These are phyloP conservation scores for Didymella glomerata DNA, from an alignment of 2,329 filamentous ascomycete genomes.

Conservation along the genomic window DNA sequence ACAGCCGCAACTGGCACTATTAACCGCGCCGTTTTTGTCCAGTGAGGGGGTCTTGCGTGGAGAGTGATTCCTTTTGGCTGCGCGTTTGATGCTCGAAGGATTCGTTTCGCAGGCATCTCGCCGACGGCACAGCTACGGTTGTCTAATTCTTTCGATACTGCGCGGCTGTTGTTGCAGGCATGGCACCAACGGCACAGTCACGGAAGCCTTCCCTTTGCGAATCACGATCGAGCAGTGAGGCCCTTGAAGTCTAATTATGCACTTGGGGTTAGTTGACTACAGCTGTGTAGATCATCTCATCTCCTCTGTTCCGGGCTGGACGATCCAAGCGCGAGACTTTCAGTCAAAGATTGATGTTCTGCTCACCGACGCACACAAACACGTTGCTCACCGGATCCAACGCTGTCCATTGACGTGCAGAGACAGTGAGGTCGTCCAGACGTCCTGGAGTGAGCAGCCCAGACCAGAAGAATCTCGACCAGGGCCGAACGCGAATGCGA, in stretches of 20 bases:
- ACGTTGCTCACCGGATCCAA: background rate
- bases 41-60: slow-evolving; percentile 10
- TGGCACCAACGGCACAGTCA: slow-evolving; percentile 2
- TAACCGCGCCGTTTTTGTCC: slow-evolving; percentile 17
- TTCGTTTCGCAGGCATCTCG: slow-evolving; percentile 1
- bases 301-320: background rate
- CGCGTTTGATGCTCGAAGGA: slow-evolving; percentile 2
- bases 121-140: slow-evolving; percentile 14
- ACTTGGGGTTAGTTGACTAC: slow-evolving; percentile 7
- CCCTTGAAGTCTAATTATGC: slow-evolving; percentile 9
- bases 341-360: background rate
- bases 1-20: slow-evolving; percentile 28
- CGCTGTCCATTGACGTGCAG: background rate
- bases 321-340: background rate
- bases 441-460: slow-evolving; percentile 4
- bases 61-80: background rate
- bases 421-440: slow-evolving; percentile 4
- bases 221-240: slow-evolving; percentile 9
- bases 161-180: slow-evolving; percentile 11
- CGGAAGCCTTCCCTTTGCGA: background rate
- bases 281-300: slow-evolving; percentile 16
- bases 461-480: slow-evolving; percentile 16
- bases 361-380: slow-evolving; percentile 1
- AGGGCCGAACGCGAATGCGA: slow-evolving; percentile 26
- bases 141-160: slow-evolving; percentile 7